These are phyloP conservation scores for Xylariomycetidae sp. DNA, from an alignment of 2,329 filamentous ascomycete genomes.

Conservation along the genomic window DNA sequence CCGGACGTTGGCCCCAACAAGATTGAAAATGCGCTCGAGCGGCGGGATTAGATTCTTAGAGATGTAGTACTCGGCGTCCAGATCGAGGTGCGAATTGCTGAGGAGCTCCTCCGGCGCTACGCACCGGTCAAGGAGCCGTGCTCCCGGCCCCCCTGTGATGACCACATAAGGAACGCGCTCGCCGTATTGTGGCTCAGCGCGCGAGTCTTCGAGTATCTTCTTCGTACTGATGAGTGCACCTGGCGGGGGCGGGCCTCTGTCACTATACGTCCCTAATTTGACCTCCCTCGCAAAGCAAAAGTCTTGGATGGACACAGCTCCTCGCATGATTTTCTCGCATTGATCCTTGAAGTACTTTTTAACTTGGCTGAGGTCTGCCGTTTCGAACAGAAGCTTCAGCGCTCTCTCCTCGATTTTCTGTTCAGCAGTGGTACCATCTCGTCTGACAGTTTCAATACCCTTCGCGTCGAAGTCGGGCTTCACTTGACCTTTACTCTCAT, in stretches of 20 bases:
- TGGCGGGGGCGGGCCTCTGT: conserved; percentile 73
- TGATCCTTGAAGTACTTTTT: conserved; percentile 88
- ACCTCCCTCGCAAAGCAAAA: conserved; percentile 96
- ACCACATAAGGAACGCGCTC: conserved; percentile 95
- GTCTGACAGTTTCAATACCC: conserved; percentile 93
- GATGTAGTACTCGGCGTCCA: conserved; percentile 97
- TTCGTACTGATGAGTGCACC: conserved; percentile 85
- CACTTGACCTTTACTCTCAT: conserved; percentile 70
- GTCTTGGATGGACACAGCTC: conserved; percentile 83
- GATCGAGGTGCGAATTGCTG: conserved; percentile 67
- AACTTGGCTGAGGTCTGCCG: conserved; percentile 80
- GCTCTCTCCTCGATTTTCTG: conserved; percentile 96
- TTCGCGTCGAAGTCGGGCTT: conserved; percentile 95
- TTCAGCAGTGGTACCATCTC: conserved; percentile 90
- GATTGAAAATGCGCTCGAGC: conserved; percentile 91
- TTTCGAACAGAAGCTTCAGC: conserved; percentile 83
- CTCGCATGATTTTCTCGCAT: conserved; percentile 88
- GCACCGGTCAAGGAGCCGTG: conserved; percentile 81
- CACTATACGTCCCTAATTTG: conserved; percentile 81
- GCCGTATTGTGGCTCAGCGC: conserved; percentile 88
- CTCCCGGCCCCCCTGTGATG: conserved; percentile 79
- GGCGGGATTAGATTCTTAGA: conserved; percentile 92
- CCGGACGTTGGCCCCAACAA: conserved; percentile 86
- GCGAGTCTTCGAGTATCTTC: conserved; percentile 79
- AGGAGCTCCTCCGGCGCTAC: conserved; percentile 82